phyloP scores from a whole-genome alignment of 345 rosid species.

The sweet orange (Citrus sinensis) region DNA sequence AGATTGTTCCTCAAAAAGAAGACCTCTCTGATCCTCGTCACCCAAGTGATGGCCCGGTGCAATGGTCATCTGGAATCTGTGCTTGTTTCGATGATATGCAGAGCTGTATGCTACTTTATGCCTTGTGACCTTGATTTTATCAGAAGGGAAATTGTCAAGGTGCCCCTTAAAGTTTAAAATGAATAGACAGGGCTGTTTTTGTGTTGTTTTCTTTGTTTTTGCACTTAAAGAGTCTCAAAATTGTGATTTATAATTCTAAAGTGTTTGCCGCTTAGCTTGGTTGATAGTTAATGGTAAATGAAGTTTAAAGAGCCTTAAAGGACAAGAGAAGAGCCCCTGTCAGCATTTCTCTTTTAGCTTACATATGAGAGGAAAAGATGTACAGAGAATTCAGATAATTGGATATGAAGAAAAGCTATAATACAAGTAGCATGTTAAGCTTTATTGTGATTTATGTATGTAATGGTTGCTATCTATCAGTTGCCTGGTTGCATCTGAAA shows the following conservation, averaged over 20 bases:
- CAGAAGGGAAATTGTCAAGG: constrained; percentile 44
- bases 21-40: constrained; percentile 16
- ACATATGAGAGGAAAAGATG: background rate
- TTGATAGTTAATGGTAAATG: background rate
- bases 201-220: background rate
- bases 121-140: constrained; percentile 60
- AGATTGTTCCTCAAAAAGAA: constrained; percentile 27
- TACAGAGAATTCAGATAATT: background rate
- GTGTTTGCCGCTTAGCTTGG: background rate
- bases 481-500: background rate
- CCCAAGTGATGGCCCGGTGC: constrained; percentile 25
- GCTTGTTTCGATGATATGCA: constrained; percentile 95
- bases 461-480: background rate
- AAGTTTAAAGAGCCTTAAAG: background rate
- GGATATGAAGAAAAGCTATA: background rate
- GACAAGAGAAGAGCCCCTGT: background rate
- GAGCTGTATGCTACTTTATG: constrained; percentile 95
- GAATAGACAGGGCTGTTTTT: background rate
- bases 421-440: background rate
- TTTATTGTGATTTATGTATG: background rate
- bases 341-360: background rate
- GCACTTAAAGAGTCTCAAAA: background rate
- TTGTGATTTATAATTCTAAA: background rate
- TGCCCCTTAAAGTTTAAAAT: constrained; percentile 42
- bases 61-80: constrained; percentile 96